phyloP scores from a whole-genome alignment of 192 early-diverging fungal genomes.

The Powellomyces hirtus region DNA sequence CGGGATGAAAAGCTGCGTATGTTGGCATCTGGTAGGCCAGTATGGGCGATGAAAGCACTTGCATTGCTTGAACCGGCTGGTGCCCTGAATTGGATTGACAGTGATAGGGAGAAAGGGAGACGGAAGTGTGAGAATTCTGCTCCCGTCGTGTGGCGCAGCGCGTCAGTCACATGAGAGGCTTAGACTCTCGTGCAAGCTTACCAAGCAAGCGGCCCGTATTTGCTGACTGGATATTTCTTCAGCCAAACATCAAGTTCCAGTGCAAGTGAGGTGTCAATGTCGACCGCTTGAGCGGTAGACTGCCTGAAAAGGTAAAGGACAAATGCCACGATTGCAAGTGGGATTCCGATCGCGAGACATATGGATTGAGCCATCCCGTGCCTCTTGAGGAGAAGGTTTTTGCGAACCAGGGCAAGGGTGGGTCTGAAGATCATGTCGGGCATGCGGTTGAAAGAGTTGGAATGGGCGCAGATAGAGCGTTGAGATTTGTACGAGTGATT shows the following conservation, averaged over 20 bases:
- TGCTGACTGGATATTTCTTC: background rate
- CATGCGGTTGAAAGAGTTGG: background rate
- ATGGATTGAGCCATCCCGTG: background rate
- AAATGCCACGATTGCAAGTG: background rate
- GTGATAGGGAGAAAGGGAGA: too few relatives aligned
- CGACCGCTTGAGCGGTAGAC: background rate
- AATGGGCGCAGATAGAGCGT: too few relatives aligned
- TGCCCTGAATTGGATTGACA: too few relatives aligned
- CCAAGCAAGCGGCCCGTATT: background rate
- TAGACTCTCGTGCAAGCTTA: too few relatives aligned
- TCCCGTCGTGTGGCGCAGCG: too few relatives aligned
- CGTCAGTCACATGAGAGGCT: too few relatives aligned
- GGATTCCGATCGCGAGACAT: background rate
- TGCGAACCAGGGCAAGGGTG: background rate
- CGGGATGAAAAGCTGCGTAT: background rate
- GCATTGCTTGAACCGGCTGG: background rate
- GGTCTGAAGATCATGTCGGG: background rate
- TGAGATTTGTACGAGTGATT: too few relatives aligned
- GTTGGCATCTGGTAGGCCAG: background rate
- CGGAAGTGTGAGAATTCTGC: too few relatives aligned
- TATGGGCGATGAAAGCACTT: background rate
- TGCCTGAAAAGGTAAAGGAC: background rate
- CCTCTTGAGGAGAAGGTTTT: background rate
- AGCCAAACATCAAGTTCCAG: background rate
- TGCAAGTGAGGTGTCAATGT: background rate